phyloP scores from a whole-genome alignment of 768 basidiomycete genomes.

The Leccinum broughii region DNA sequence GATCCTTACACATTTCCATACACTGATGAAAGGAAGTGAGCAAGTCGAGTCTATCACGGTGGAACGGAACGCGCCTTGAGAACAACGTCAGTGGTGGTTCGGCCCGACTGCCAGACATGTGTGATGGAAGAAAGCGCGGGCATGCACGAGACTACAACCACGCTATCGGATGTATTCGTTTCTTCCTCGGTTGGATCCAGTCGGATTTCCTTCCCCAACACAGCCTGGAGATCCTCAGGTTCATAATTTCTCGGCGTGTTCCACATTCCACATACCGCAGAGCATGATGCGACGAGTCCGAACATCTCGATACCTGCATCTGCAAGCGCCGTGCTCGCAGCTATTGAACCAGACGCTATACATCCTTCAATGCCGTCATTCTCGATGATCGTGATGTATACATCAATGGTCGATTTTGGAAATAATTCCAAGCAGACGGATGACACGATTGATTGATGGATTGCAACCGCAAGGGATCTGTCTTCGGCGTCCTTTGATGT shows the following conservation, averaged over 20 bases:
- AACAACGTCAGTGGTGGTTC: slow-evolving; percentile 52
- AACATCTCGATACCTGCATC: slow-evolving; percentile 92
- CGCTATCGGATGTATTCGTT: slow-evolving; percentile 53
- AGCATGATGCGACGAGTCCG: slow-evolving; percentile 83
- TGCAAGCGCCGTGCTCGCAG: slow-evolving; percentile 87
- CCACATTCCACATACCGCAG: slow-evolving; percentile 54
- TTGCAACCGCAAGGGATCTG: slow-evolving; percentile 74
- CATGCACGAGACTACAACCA: slow-evolving; percentile 80
- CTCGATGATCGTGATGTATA: slow-evolving; percentile 88
- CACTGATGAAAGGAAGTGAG: slow-evolving; percentile 45
- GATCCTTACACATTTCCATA: slow-evolving; percentile 66
- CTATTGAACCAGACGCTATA: slow-evolving; percentile 82
- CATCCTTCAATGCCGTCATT: slow-evolving; percentile 90
- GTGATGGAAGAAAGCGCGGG: slow-evolving; percentile 86
- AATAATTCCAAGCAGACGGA: slow-evolving; percentile 84
- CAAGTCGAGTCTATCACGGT: background rate
- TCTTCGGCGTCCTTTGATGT: slow-evolving; percentile 89
- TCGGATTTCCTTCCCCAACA: slow-evolving; percentile 60
- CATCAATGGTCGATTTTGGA: slow-evolving; percentile 93
- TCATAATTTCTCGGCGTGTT: background rate
- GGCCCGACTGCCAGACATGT: slow-evolving; percentile 84
- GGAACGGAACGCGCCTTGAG: slow-evolving; percentile 51
- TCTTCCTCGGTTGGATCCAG: slow-evolving; percentile 83
- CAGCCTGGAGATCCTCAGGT: slow-evolving; percentile 43
- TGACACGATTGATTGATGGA: slow-evolving; percentile 83